Conservation (phyloP, 192 early-diverging fungal species). For the Rhizophagus prolifer region DNA sequence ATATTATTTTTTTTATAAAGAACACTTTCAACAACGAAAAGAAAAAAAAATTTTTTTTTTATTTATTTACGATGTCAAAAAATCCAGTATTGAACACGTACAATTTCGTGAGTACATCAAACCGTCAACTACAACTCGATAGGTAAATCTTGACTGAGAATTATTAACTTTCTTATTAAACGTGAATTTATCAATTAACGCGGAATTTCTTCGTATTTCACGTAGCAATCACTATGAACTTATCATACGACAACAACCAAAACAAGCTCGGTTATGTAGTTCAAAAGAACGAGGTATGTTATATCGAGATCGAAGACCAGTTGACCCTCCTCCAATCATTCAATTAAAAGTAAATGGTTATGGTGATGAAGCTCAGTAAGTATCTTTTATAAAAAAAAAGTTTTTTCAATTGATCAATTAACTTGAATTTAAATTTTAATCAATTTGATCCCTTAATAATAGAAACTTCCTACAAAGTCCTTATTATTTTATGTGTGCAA, state of each 20-base stretch:
- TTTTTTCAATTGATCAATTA: not conserved
- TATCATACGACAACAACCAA: constrained; percentile 78
- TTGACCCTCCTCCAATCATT: constrained; percentile 79
- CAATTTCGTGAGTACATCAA: constrained; percentile 24
- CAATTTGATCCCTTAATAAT: not conserved
- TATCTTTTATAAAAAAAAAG: not conserved
- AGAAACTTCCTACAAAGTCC: constrained; percentile 66
- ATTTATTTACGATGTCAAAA: constrained; percentile 17
- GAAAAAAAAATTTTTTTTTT: not conserved
- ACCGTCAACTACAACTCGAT: constrained; percentile 8
- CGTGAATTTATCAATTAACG: not conserved
- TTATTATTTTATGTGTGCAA: constrained; percentile 95
- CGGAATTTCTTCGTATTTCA: not conserved
- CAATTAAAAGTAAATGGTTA: constrained; percentile 45
- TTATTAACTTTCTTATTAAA: not conserved
- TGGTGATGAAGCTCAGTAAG: constrained; percentile 38
- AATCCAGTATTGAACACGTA: constrained; percentile 26
- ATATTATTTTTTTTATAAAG: not conserved
- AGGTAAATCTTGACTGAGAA: not conserved
- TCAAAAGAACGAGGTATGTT: constrained; percentile 85
- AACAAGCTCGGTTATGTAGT: constrained; percentile 85
- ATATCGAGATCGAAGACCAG: constrained; percentile 72
- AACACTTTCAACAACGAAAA: not conserved
- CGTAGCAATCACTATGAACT: constrained; percentile 48
- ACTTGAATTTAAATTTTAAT: not conserved